A percentile compares a stretch with the other conserved stretches of the same genome.
Conservation (phyloP, 768 basidiomycete species). For the Tylopilus sp. region DNA sequence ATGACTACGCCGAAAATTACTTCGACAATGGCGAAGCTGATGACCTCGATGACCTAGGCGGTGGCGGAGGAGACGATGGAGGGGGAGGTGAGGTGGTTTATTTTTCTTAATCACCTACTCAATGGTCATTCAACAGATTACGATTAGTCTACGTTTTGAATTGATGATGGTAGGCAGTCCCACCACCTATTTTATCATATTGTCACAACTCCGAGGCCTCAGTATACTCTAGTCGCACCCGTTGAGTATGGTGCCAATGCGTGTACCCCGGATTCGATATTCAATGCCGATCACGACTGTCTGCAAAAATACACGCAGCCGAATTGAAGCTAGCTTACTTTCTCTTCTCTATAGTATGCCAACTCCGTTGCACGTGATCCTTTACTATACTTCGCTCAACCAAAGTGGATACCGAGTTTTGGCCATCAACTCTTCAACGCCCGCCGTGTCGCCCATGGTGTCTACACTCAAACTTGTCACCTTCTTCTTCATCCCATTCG, state of each 20-base stretch:
- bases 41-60: slow-evolving; percentile 74
- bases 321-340: background rate
- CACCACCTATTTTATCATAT: background rate
- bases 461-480: slow-evolving; percentile 18
- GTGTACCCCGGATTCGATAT: background rate
- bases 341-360: background rate
- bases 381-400: background rate
- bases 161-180: slow-evolving; percentile 3
- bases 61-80: slow-evolving; percentile 60
- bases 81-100: slow-evolving; percentile 44
- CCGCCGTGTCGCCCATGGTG: slow-evolving; percentile 19
- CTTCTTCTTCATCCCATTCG: slow-evolving; percentile 32
- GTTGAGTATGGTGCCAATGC: background rate
- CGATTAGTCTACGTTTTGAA: slow-evolving; percentile 19
- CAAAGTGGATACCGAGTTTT: background rate
- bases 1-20: slow-evolving; percentile 88
- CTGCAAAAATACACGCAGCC: background rate
- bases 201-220: background rate
- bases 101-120: background rate
- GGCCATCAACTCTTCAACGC: slow-evolving; percentile 1
- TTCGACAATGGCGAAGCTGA: slow-evolving; percentile 88
- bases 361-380: slow-evolving; percentile 20
- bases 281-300: background rate
- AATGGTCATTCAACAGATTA: slow-evolving; percentile 17
- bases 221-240: background rate